phyloP scores from a whole-genome alignment of 2,329 filamentous ascomycete genomes.

The Sporothrix luriei region DNA sequence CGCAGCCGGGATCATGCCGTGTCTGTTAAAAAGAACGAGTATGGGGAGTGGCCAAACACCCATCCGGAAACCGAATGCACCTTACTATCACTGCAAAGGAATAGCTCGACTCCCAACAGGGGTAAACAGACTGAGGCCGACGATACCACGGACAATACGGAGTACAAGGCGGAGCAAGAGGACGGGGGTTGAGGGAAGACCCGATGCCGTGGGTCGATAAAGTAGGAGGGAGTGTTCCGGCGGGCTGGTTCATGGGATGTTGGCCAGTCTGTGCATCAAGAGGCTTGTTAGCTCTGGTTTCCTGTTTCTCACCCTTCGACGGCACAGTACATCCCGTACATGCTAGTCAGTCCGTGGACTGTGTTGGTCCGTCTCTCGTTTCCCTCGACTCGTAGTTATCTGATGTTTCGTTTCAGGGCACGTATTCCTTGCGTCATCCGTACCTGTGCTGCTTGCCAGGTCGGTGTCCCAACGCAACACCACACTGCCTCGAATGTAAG shows the following conservation, averaged over 20 bases:
- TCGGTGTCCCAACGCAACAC: not conserved
- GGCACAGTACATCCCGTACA: no score
- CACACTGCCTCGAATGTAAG: no score
- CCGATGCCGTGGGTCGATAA: slow-evolving; percentile 1
- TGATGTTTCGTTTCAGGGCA: not conserved
- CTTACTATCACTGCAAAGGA: not conserved
- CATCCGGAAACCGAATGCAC: not conserved
- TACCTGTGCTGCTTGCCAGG: not conserved
- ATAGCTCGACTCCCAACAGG: not conserved
- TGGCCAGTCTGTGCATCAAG: slow-evolving; percentile 1
- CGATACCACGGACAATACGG: not conserved
- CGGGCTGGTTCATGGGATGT: slow-evolving; percentile 19
- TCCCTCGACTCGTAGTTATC: not conserved
- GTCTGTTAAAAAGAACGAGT: not conserved
- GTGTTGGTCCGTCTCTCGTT: not conserved
- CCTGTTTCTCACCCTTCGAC: not conserved
- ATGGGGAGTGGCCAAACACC: not conserved
- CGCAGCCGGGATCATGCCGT: not conserved
- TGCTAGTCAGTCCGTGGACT: no score
- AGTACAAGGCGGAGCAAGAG: slow-evolving; percentile 7
- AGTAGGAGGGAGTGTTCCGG: slow-evolving; percentile 22
- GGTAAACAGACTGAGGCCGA: not conserved
- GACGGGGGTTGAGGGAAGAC: not conserved
- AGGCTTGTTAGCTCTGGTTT: not conserved
- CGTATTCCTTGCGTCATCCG: not conserved